These are phyloP conservation scores for Prunus mongolica DNA, from an alignment of 306 rosid species.

Conservation along the genomic window DNA sequence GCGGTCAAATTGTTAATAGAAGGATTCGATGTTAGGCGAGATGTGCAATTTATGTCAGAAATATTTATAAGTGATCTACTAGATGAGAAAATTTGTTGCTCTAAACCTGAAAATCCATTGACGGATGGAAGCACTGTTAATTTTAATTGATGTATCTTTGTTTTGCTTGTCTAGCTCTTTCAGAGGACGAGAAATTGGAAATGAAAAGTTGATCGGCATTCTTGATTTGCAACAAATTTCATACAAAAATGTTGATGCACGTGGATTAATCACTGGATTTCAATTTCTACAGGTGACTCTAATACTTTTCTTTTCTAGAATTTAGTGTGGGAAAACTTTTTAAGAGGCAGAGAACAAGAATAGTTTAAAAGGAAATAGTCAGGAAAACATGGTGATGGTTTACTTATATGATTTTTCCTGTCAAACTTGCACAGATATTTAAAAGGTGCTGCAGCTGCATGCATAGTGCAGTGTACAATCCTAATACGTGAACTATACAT, in stretches of 20 bases:
- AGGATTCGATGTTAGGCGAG: background rate
- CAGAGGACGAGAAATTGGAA: slow-evolving; percentile 75
- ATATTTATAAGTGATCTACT: background rate
- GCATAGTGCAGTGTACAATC: background rate
- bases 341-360: background rate
- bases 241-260: slow-evolving; percentile 68
- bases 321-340: background rate
- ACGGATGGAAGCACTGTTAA: background rate
- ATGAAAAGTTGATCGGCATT: slow-evolving; percentile 72
- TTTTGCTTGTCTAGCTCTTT: slow-evolving; percentile 48
- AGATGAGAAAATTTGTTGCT: background rate
- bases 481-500: background rate
- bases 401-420: background rate
- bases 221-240: slow-evolving; percentile 65
- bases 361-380: background rate
- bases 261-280: slow-evolving; percentile 80
- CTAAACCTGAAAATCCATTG: background rate
- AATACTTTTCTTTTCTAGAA: background rate
- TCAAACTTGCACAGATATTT: background rate
- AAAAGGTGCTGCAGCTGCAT: background rate
- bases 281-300: slow-evolving; percentile 77
- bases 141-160: background rate
- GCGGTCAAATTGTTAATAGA: background rate
- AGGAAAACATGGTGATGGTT: background rate
- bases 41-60: background rate